A percentile compares a stretch with the other conserved stretches of the same genome.
phyloP scores from a whole-genome alignment of 495 filamentous ascomycete genomes.

The Astrocystis sublimbata region DNA sequence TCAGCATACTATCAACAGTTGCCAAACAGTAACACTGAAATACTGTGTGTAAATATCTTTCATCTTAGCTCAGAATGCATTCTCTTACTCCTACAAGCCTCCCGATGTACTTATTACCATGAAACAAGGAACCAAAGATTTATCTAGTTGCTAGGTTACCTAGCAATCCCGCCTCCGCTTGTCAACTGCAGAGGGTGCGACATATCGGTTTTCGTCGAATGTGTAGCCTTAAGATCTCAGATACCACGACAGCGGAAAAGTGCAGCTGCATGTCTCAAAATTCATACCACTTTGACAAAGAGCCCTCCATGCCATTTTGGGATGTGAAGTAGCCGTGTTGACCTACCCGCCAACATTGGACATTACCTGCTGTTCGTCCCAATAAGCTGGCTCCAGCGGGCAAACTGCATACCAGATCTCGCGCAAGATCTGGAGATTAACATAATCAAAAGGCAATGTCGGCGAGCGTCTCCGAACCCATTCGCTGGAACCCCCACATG shows the following conservation, averaged over 20 bases:
- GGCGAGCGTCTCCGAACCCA: slow-evolving; percentile 16
- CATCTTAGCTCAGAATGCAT: neutral
- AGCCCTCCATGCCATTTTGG: slow-evolving; percentile 17
- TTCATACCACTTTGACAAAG: slow-evolving; percentile 18
- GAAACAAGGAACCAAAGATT: neutral
- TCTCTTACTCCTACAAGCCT: neutral
- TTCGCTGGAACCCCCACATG: slow-evolving; percentile 13
- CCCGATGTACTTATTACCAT: neutral
- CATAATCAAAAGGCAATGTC: neutral
- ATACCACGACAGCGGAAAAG: slow-evolving; percentile 19
- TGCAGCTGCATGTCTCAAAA: slow-evolving; percentile 22
- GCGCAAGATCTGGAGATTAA: slow-evolving; percentile 6
- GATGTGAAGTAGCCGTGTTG: neutral
- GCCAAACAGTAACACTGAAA: neutral
- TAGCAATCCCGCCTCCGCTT: slow-evolving; percentile 5
- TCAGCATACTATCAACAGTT: neutral
- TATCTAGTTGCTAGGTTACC: neutral
- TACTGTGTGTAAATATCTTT: no score
- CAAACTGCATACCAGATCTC: slow-evolving; percentile 22
- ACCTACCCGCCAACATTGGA: neutral
- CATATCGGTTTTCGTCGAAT: slow-evolving; percentile 19
- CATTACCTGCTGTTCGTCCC: neutral
- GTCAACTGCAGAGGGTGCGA: slow-evolving; percentile 18
- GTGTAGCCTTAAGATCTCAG: slow-evolving; percentile 16
- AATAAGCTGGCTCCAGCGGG: slow-evolving; percentile 3